These are phyloP conservation scores for Collariella sp. DNA, from an alignment of 495 filamentous ascomycete species.

Conservation along the genomic window DNA sequence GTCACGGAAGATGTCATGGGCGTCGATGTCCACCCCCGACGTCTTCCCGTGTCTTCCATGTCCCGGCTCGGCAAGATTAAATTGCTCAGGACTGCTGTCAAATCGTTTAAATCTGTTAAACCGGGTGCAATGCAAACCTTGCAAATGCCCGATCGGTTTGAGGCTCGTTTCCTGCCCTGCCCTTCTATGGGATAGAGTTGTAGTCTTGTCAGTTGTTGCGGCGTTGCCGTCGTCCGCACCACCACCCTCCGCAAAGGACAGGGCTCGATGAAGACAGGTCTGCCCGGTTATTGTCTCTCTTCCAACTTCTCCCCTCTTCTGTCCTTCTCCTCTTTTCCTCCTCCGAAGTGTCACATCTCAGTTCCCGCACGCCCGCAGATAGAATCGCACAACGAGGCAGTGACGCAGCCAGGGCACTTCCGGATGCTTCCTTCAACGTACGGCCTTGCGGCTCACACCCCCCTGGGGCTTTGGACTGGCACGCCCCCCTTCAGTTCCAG, in stretches of 20 bases:
- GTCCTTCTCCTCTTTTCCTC: not conserved
- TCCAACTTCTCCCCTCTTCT: not conserved
- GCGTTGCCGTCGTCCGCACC: no score
- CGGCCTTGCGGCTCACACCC: slow-evolving; percentile 1
- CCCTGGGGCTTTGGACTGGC: not conserved
- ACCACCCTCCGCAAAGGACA: no score
- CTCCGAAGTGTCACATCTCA: slow-evolving; percentile 8
- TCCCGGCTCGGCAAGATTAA: not conserved
- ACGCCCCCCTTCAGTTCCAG: slow-evolving; percentile 1
- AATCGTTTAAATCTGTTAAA: not conserved
- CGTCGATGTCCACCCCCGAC: not conserved
- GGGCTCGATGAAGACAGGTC: no score
- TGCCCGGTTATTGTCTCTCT: slow-evolving; percentile 1
- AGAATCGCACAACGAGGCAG: slow-evolving; percentile 7
- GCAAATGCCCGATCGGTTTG: not conserved
- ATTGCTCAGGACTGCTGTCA: slow-evolving; percentile 1
- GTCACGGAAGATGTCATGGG: not conserved
- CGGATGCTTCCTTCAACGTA: slow-evolving; percentile 1
- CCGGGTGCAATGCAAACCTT: not conserved
- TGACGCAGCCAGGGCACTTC: slow-evolving; percentile 8
- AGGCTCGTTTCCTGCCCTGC: not conserved
- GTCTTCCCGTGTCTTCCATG: not conserved
- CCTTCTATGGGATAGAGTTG: not conserved
- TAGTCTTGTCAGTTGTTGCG: not conserved
- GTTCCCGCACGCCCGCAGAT: slow-evolving; percentile 1